Conservation (phyloP, 306 rosid species). For the Castanospermum australe region DNA sequence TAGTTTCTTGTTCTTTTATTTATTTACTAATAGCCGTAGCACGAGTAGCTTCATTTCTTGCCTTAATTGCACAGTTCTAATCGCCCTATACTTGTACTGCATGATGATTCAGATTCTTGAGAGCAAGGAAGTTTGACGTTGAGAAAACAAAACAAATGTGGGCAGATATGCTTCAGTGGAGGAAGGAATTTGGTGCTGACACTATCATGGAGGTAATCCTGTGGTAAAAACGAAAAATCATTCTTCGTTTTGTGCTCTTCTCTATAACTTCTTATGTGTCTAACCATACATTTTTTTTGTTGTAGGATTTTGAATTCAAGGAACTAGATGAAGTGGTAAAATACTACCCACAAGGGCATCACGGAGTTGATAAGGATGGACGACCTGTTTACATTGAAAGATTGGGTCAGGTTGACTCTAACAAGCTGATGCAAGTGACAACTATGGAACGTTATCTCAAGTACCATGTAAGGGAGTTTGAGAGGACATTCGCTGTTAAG, state of each 20-base stretch:
- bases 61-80: neutral
- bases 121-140: conserved; percentile 88
- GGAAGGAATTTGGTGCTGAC: conserved; percentile 87
- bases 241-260: neutral
- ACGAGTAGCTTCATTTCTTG: neutral
- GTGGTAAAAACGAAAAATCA: neutral
- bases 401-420: conserved; percentile 79
- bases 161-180: conserved; percentile 97
- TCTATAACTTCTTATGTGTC: conserved; percentile 1
- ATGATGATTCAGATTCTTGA: conserved; percentile 60
- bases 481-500: conserved; percentile 79
- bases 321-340: conserved; percentile 76
- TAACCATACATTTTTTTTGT: conserved; percentile 24
- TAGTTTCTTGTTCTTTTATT: neutral
- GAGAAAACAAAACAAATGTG: conserved; percentile 98
- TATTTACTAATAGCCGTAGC: neutral
- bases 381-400: conserved; percentile 86
- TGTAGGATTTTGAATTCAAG: conserved; percentile 78
- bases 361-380: conserved; percentile 93
- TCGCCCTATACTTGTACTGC: neutral
- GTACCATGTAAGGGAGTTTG: conserved; percentile 86
- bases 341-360: conserved; percentile 96
- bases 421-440: conserved; percentile 82
- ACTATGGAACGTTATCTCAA: conserved; percentile 87
- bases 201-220: conserved; percentile 82